phyloP scores from a whole-genome alignment of 495 filamentous ascomycete genomes.

The Aspergillus biplanus region DNA sequence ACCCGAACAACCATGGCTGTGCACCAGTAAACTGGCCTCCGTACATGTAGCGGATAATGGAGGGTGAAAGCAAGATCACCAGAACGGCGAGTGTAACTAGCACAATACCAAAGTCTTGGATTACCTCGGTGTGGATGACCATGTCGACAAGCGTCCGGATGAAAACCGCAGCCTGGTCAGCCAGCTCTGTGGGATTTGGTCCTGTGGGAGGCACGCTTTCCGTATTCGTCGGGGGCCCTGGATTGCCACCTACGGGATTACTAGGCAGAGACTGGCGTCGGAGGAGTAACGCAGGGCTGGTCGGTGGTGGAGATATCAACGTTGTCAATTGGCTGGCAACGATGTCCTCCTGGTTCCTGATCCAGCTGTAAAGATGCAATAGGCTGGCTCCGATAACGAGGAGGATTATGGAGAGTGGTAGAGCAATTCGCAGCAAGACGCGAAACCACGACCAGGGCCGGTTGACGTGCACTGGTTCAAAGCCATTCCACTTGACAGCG shows the following conservation, averaged over 20 bases:
- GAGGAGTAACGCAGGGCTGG: neutral
- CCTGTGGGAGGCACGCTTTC: neutral
- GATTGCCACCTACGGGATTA: neutral
- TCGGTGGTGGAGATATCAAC: neutral
- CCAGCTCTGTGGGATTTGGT: neutral
- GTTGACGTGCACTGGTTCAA: neutral
- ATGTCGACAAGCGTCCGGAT: neutral
- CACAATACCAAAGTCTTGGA: neutral
- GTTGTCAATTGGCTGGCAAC: neutral
- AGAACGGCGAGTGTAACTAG: neutral
- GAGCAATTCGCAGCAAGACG: neutral
- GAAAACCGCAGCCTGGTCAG: neutral
- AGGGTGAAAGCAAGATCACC: neutral
- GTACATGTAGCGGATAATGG: neutral
- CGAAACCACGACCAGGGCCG: neutral
- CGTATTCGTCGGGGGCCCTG: neutral
- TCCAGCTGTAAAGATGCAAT: neutral
- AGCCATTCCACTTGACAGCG: neutral
- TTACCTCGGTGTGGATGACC: neutral
- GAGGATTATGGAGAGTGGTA: neutral
- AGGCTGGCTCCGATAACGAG: neutral
- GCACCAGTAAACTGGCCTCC: neutral
- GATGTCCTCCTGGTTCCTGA: neutral
- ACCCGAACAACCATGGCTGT: slow-evolving; percentile 10
- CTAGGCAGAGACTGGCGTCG: neutral